phyloP scores from a whole-genome alignment of 129 eudicot species.

The Helichrysum umbraculigerum region DNA sequence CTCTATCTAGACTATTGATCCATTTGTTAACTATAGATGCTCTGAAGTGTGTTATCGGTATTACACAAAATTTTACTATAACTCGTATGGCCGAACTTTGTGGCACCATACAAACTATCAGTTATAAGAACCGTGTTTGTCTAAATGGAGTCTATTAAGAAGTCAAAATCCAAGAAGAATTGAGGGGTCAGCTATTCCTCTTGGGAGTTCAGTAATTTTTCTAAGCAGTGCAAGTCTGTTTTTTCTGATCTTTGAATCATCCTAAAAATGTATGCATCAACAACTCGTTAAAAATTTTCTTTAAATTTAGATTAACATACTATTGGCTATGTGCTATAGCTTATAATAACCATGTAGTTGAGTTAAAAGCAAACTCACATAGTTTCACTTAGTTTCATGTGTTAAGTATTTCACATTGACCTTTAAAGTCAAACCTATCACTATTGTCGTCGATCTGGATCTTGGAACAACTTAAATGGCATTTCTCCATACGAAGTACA shows the following conservation, averaged over 20 bases:
- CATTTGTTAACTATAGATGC: background rate
- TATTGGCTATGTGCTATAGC: background rate
- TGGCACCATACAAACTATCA: background rate
- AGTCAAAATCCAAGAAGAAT: constrained; percentile 87
- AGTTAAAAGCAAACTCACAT: background rate
- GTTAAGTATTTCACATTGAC: background rate
- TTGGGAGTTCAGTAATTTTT: constrained; percentile 80
- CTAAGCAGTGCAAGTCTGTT: constrained; percentile 85
- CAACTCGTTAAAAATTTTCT: too few relatives aligned
- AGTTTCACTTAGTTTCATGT: background rate
- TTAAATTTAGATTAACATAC: background rate
- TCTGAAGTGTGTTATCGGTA: background rate
- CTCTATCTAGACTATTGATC: background rate
- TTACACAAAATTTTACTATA: background rate
- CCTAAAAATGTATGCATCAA: constrained; percentile 49
- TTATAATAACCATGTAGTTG: background rate
- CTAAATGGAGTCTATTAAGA: background rate
- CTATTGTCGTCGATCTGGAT: background rate
- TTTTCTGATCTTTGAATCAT: constrained; percentile 73
- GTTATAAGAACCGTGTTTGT: background rate
- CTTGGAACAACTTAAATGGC: background rate
- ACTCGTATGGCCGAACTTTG: background rate
- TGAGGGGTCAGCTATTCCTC: constrained; percentile 85
- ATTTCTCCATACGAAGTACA: background rate
- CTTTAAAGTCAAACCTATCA: constrained; percentile 6